These are phyloP conservation scores for Populus simonii DNA, from an alignment of 345 rosid species.

Conservation along the genomic window DNA sequence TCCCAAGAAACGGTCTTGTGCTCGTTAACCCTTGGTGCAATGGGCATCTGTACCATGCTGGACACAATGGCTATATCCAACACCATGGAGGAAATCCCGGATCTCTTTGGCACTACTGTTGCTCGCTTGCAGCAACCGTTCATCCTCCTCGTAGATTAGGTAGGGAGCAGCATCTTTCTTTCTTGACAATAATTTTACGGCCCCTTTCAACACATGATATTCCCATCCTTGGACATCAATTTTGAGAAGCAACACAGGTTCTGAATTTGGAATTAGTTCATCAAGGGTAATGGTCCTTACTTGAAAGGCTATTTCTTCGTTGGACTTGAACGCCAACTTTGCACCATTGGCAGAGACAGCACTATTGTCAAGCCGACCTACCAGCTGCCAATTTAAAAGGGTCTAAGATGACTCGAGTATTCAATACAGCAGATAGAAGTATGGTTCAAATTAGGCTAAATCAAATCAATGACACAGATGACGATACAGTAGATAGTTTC, in stretches of 20 bases:
- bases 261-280: conserved; percentile 56
- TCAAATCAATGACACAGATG: background rate
- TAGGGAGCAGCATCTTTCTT: conserved; percentile 77
- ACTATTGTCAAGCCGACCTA: conserved; percentile 97
- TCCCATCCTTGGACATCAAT: conserved; percentile 99
- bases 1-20: background rate
- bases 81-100: conserved; percentile 53
- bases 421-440: background rate
- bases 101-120: conserved; percentile 82
- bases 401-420: background rate
- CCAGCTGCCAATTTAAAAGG: conserved; percentile 46
- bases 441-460: background rate
- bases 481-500: background rate
- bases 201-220: conserved; percentile 85
- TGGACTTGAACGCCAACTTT: conserved; percentile 86
- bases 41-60: conserved; percentile 85
- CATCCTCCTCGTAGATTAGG: conserved; percentile 91
- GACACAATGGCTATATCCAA: conserved; percentile 68
- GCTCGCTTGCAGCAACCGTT: conserved; percentile 77
- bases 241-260: conserved; percentile 64
- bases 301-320: conserved; percentile 85
- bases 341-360: conserved; percentile 92
- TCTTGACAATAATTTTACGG: conserved; percentile 66
- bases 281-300: conserved; percentile 83
- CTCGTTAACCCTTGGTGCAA: conserved; percentile 38